phyloP scores from a whole-genome alignment of 345 rosid species.

The Melaleuca quinquenervia region DNA sequence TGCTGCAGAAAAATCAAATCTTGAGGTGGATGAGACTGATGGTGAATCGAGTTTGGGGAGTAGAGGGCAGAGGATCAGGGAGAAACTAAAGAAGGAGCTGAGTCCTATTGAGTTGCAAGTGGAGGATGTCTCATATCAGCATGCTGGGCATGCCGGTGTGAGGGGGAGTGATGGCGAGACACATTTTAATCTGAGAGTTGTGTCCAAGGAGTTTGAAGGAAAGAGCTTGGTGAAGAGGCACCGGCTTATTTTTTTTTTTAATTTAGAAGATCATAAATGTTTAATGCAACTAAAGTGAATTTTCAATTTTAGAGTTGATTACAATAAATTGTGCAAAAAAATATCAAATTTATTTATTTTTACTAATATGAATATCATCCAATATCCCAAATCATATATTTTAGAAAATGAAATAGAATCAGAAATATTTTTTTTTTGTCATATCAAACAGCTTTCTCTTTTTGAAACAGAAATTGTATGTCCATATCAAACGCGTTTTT shows the following conservation, averaged over 20 bases:
- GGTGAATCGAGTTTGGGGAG: conserved; percentile 27
- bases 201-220: conserved; percentile 76
- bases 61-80: conserved; percentile 66
- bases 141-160: conserved; percentile 89
- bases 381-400: no score
- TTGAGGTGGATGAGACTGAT: background rate
- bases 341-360: no score
- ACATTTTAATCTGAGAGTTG: conserved; percentile 75
- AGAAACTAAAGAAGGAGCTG: conserved; percentile 58
- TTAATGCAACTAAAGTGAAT: no score
- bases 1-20: background rate
- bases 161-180: conserved; percentile 75
- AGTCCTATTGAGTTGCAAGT: conserved; percentile 55
- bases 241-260: conserved; percentile 57
- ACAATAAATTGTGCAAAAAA: no score
- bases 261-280: no score
- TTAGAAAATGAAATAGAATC: no score
- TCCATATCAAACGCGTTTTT: no score
- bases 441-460: no score
- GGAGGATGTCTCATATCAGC: conserved; percentile 87
- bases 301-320: no score
- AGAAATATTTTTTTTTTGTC: no score
- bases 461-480: no score
- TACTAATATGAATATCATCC: no score
- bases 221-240: conserved; percentile 92